Base-by-base conservation (phyloP, 805 yeast species). In the Yamadazyma takamatsuzukensis region DNA sequence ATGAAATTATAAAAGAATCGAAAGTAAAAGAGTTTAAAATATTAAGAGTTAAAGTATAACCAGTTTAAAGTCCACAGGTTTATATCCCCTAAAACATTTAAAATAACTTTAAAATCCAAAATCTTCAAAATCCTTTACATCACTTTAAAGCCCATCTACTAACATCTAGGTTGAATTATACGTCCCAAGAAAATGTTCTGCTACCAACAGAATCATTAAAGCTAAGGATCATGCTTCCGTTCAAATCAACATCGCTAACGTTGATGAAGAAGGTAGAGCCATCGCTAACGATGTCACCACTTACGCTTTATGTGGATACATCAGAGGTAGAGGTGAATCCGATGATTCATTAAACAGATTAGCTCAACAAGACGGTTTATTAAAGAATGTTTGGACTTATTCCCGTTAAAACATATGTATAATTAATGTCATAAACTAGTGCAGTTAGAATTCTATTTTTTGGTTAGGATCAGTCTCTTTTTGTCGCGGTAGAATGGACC, bases 111-210 rank as follows among this genome's bases (percentile, higher is more conserved):
- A n/a, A n/a, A n/a, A n/a, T n/a, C n/a, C n/a, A n/a, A n/a, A n/a
- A n/a, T n/a, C n/a, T n/a, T n/a, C n/a, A n/a, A n/a, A n/a, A n/a
- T n/a, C n/a, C n/a, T n/a, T n/a, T n/a, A n/a, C n/a, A n/a, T n/a
- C n/a, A n/a, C n/a, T n/a, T n/a, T n/a, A n/a, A n/a, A n/a, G n/a
- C n/a, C 33, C 18, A 15, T 18, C 27, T 56, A 56, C 68, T 58
- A 61, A 62, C 64, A 23, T 40, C 33, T 56, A 86, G 97, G 97
- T 93, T 74, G 98, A 93, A 83, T 88, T 93, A 76, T 93, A 93
- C 95, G 95, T 90, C 74, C 98, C 98, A 80, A 87, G 98, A 83
- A 93, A 93, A 80, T 93, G 98, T 82, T 93, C 98, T 76, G 98
- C 98, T 68, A 88, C 98, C 76, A 89, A 88, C 96, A 88, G 97